Evolutionary conservation across 495 filamentous ascomycete species (phyloP), one percentile per base, ranked within the genome.

Genomic region (Lindgomyces ingoldianus): DNA sequence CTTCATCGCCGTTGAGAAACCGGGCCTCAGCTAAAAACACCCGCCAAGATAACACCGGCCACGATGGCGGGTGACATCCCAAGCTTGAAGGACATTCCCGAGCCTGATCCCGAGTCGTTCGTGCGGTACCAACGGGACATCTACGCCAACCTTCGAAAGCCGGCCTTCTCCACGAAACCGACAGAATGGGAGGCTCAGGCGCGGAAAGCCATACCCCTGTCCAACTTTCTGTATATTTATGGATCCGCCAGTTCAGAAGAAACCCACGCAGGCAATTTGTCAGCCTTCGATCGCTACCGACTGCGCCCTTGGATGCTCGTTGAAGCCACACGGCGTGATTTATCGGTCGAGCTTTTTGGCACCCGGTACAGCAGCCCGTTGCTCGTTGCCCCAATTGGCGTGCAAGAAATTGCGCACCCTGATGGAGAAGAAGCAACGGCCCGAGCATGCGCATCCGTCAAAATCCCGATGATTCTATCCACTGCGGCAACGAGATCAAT

Each of bases 281-380:
- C 59, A 3, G 68, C 68, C 1, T 71, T 71, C 44, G 64, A 71
- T 1, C 64, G 64, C 2, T 71, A 71, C 60, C 68, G 64, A 1
- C 51, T 71, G 0, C 59, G 68, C 19, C 44, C 71, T 14, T 54
- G 55, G 46, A 62, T 72, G 64, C 74, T 83, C 9, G 67, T 80
- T 41, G 79, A 84, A 62, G 78, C 78, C 0, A 83, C 71, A 1
- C 46, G 36, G 25, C 66, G 71, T 14, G 68, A 71, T 46, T 21
- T 70, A 3, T 62, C 57, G 9, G 70, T 73, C 19, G 56, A 65
- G 45, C 68, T 73, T 8, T 73, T 73, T 33, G 70, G 70, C 1
- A 52, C n/a, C 12, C 57, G 51, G 14, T 71, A 73, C 47, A 55
- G 55, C 6, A 65, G 64, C 39, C 73, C 73, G 2, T 45, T 75